A percentile compares a stretch with the other conserved stretches of the same genome.
phyloP scores from a whole-genome alignment of 306 rosid species.

The Citrullus colocynthis region DNA sequence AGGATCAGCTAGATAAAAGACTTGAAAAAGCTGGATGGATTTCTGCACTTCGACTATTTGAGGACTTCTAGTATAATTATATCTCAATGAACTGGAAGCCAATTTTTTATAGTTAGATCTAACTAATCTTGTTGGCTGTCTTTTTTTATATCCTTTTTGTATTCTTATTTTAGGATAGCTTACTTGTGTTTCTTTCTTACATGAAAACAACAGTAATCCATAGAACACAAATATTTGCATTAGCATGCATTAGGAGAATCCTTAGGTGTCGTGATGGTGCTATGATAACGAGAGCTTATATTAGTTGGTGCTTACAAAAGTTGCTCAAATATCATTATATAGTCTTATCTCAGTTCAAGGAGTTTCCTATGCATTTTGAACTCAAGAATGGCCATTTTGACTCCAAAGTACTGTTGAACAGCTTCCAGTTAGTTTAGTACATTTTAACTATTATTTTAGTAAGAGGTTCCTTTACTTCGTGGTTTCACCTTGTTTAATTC shows the following conservation, averaged over 20 bases:
- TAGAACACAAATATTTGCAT: background rate
- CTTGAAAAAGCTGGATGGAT: background rate
- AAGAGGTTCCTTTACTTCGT: background rate
- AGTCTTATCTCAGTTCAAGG: background rate
- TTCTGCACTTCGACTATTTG: background rate
- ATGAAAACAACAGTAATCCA: background rate
- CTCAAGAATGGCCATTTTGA: background rate
- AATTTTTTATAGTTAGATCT: background rate
- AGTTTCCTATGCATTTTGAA: background rate
- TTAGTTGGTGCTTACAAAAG: background rate
- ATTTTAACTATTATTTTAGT: no score
- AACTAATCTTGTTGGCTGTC: background rate
- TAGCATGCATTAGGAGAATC: background rate
- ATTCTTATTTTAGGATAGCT: background rate
- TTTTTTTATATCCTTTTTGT: background rate
- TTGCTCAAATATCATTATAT: background rate
- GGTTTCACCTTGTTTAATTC: background rate
- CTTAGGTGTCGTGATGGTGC: background rate
- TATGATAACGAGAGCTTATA: background rate
- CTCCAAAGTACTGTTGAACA: no score
- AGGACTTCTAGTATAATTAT: background rate
- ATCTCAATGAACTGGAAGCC: background rate
- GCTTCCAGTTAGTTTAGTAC: no score
- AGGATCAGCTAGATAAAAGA: background rate
- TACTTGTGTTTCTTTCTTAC: background rate